Base-by-base conservation (phyloP, 2,329 filamentous ascomycete species). In the Fusarium lyarnte region DNA sequence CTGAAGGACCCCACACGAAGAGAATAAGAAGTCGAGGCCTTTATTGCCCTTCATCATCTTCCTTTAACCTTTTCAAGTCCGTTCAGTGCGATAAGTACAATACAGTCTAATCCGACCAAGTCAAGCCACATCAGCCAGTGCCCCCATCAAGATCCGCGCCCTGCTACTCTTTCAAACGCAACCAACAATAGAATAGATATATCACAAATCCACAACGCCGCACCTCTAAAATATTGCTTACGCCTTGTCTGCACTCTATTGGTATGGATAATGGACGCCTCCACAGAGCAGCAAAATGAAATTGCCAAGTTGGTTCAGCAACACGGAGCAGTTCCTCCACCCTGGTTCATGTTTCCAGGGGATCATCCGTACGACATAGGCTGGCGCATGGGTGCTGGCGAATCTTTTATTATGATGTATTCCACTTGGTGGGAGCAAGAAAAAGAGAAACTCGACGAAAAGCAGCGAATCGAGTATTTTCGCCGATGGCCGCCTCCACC, bases 41-140 rank as follows among this genome's bases (percentile, higher is more conserved):
- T 45, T 27, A 14, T 25, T 21, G 25, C 19, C 29, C 6, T 10
- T 46, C 4, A 45, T 45, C 6, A 29, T 29, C 23, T 23, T 7
- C 9, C 25, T 29, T 27, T 9, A 10, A 16, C 23, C 8, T 17
- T 46, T 46, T 21, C 4, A 21, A 43, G 12, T 0, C 10, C 8
- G 12, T 3, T 10, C 12, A 25, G 2, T 3, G 25, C 13, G 4
- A 46, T 21, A 10, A 1, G 14, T 7, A 6, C 3, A 21, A 4
- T 45, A 17, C 6, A 29, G 2, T 21, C 8, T 5, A 14, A 29
- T 6, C 17, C 17, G 21, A 36, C 35, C 36, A 38, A 38, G 13
- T 21, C 8, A 39, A 7, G 27, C 10, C 27, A 39, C 3, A 41
- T 23, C 11, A 31, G 21, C 11, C 11, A 3, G 5, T 29, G 13